These are phyloP conservation scores for Aureoboletus auriporus DNA, from an alignment of 768 basidiomycete species.

Conservation along the genomic window DNA sequence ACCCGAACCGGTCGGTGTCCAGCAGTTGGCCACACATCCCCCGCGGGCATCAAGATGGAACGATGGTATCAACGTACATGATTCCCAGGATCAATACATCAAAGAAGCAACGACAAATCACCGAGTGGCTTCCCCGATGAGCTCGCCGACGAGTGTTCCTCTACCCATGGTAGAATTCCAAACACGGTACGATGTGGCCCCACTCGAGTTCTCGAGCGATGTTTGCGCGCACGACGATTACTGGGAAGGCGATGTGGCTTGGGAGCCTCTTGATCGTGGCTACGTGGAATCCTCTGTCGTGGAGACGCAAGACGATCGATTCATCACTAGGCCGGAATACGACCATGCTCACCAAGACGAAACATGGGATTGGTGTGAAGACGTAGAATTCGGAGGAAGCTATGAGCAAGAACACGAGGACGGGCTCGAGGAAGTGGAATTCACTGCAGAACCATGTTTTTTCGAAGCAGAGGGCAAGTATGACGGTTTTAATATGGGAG, in stretches of 20 bases:
- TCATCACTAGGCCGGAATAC: not conserved
- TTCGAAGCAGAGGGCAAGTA: not conserved
- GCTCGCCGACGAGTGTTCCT: conserved; percentile 2
- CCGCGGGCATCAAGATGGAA: not conserved
- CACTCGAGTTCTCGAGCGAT: conserved; percentile 14
- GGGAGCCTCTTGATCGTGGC: not conserved
- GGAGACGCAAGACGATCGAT: not conserved
- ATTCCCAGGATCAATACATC: not conserved
- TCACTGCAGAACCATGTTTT: not conserved
- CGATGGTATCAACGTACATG: not conserved
- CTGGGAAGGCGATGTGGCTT: not conserved
- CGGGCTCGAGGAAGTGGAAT: not conserved
- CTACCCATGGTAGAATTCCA: conserved; percentile 4
- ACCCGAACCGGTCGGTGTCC: not conserved
- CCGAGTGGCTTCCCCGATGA: not conserved
- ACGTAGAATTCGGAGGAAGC: not conserved
- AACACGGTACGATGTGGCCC: conserved; percentile 8
- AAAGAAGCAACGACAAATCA: not conserved
- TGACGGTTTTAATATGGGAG: not conserved
- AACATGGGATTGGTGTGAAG: conserved; percentile 5
- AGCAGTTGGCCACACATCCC: not conserved
- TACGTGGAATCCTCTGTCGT: not conserved
- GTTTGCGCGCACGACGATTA: conserved; percentile 3
- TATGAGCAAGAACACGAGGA: conserved; percentile 2
- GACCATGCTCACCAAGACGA: not conserved